Evolutionary conservation across 2,329 filamentous ascomycete species (phyloP).

Genomic region (Blumeria hordei): DNA sequence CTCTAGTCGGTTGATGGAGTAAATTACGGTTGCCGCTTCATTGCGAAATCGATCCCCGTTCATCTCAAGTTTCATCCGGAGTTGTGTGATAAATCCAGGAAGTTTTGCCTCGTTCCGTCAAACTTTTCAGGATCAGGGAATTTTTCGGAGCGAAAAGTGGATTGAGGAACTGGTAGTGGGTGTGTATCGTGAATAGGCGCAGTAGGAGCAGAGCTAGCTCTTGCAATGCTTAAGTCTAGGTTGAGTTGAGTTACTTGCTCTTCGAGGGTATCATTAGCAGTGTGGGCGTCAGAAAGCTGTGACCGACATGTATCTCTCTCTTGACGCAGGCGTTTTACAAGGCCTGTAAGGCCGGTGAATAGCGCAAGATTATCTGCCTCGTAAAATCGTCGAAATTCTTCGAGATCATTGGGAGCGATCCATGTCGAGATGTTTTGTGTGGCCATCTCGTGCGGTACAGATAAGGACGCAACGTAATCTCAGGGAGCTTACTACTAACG

Average conservation of each 20-base stretch:
- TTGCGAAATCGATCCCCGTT: background rate
- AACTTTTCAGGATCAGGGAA: background rate
- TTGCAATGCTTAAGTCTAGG: background rate
- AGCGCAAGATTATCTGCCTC: no score
- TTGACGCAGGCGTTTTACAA: no score
- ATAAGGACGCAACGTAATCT: no score
- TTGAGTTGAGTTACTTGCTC: background rate
- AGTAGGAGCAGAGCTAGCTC: background rate
- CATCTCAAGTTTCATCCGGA: background rate
- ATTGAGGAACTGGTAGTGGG: background rate
- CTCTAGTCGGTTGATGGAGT: background rate
- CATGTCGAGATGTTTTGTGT: no score
- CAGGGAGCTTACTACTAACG: no score
- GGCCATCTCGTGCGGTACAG: no score
- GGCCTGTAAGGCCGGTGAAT: no score
- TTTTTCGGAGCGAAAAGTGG: background rate
- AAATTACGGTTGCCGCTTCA: background rate
- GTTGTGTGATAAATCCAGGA: background rate
- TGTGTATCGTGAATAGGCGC: no score
- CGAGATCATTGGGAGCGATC: no score
- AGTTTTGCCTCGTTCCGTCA: background rate
- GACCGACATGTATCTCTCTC: no score
- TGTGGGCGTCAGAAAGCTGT: no score
- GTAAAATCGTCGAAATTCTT: no score
- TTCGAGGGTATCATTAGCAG: background rate